Conservation (phyloP, 257 asterid species). For the Solanum habrochaites region DNA sequence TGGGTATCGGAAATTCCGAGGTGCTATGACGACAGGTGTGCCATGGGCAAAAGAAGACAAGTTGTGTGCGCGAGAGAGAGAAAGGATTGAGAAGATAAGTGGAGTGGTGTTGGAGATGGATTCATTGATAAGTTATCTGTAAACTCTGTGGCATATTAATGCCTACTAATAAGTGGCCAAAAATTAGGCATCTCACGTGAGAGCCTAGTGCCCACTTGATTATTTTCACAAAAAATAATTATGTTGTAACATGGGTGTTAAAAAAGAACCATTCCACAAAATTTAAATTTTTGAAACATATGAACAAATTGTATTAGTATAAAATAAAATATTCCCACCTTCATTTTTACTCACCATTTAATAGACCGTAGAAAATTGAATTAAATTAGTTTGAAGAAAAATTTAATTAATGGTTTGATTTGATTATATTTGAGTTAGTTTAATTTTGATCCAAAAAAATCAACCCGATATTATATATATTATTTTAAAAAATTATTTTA, state of each 20-base stretch:
- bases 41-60: background rate
- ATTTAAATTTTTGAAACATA: background rate
- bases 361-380: too few species aligned
- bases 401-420: too few species aligned
- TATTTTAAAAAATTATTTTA: too few species aligned
- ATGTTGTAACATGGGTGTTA: background rate
- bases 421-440: rapidly evolving
- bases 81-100: background rate
- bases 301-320: background rate
- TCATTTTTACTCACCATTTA: too few species aligned
- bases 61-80: background rate
- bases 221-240: background rate
- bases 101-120: background rate
- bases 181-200: background rate
- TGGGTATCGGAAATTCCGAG: background rate
- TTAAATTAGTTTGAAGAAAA: too few species aligned
- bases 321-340: background rate
- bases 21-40: background rate
- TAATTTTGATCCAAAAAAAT: rapidly evolving
- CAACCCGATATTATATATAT: rapidly evolving
- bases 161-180: background rate
- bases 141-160: background rate
- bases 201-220: background rate
- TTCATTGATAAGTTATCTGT: background rate
- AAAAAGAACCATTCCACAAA: background rate